Evolutionary conservation across 73 alveolate genomes (phyloP).

Genomic region (Strombidium stylifer): DNA sequence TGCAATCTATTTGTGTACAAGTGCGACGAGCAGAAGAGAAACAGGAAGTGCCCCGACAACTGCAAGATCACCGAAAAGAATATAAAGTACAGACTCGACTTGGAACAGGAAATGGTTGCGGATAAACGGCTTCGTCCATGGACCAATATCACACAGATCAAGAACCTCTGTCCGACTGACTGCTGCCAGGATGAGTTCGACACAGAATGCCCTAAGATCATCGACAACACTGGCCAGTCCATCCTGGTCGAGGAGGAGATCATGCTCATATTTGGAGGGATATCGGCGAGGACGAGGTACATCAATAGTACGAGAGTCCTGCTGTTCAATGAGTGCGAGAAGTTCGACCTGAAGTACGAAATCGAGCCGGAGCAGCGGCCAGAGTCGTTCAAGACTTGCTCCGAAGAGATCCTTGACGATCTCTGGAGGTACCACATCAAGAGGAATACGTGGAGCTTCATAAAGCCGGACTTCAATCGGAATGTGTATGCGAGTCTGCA

Average conservation of each 20-base stretch:
- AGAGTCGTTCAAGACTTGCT: constrained; percentile 43
- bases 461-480: constrained; percentile 50
- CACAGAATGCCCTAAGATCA: constrained; percentile 41
- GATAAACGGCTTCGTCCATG: not conserved
- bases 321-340: constrained; percentile 49
- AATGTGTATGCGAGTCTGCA: constrained; percentile 4
- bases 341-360: not conserved
- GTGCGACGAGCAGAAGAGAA: constrained; percentile 1
- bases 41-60: constrained; percentile 1
- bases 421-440: constrained; percentile 61
- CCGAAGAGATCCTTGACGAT: constrained; percentile 60
- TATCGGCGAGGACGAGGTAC: constrained; percentile 38
- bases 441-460: constrained; percentile 43
- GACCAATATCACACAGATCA: not conserved
- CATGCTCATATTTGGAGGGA: constrained; percentile 68
- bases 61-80: not conserved
- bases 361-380: not conserved
- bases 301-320: constrained; percentile 23
- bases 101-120: not conserved
- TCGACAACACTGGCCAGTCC: constrained; percentile 52
- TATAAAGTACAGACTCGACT: not conserved
- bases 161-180: constrained; percentile 42
- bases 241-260: constrained; percentile 49
- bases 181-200: constrained; percentile 55
- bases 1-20: constrained; percentile 19